Evolutionary conservation across 2,329 filamentous ascomycete species (phyloP).

Genomic region (Pyricularia grisea): DNA sequence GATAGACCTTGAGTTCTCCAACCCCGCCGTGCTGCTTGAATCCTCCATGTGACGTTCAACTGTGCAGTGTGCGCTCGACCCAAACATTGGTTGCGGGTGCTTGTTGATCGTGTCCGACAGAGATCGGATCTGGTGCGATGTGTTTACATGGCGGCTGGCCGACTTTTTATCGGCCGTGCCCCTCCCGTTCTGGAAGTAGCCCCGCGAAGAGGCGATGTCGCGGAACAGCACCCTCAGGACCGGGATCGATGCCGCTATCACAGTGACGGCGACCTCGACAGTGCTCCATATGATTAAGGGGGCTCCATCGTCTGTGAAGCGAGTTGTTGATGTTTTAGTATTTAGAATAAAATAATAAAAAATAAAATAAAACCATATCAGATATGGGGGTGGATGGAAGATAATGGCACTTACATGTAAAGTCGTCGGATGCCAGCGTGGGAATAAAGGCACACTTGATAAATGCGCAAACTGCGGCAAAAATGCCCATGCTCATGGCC

Average conservation of each 20-base stretch:
- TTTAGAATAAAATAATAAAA: too few relatives aligned
- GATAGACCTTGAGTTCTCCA: not conserved
- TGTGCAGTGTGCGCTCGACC: not conserved
- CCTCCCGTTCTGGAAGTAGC: not conserved
- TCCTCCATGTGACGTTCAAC: not conserved
- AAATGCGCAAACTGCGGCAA: conserved; percentile 1
- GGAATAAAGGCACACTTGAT: not conserved
- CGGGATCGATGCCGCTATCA: conserved; percentile 22
- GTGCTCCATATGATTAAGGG: conserved; percentile 16
- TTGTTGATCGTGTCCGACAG: not conserved
- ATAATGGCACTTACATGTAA: conserved; percentile 11
- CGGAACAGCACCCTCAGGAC: conserved; percentile 17
- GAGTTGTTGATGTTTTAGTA: too few relatives aligned
- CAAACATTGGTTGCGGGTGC: not conserved
- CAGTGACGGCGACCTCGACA: conserved; percentile 22
- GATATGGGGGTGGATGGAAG: not conserved
- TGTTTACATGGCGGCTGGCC: not conserved
- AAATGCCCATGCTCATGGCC: conserved; percentile 21
- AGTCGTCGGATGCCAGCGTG: not conserved
- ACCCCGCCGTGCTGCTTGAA: not conserved
- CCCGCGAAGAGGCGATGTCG: not conserved
- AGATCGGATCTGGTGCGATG: not conserved
- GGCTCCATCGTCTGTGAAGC: conserved; percentile 6
- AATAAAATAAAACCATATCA: too few relatives aligned
- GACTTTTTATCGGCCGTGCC: not conserved